A percentile compares a stretch with the other conserved stretches of the same genome.
Evolutionary conservation across 148 eudicot species (phyloP).

Genomic region (Heliamphora exappendiculata): DNA sequence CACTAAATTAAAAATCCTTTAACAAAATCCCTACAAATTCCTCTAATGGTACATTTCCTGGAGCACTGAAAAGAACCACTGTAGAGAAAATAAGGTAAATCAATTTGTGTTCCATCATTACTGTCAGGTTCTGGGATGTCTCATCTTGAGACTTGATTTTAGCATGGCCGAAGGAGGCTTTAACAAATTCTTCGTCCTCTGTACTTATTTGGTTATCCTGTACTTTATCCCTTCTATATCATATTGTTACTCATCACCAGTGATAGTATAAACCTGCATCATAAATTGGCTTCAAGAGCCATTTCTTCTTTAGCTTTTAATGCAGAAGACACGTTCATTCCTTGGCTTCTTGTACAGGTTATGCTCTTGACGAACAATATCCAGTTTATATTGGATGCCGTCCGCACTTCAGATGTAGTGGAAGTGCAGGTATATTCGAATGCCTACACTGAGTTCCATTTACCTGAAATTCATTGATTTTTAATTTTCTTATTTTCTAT

Average conservation of each 20-base stretch:
- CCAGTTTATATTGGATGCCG: constrained; percentile 48
- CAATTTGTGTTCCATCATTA: not conserved
- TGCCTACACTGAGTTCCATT: not conserved
- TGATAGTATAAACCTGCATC: not conserved
- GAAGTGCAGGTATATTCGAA: constrained; percentile 51
- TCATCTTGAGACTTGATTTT: not conserved
- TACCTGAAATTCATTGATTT: not conserved
- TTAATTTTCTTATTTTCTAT: not conserved
- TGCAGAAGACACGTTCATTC: not conserved
- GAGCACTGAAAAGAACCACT: not conserved
- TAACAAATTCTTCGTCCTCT: not conserved
- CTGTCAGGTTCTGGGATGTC: not conserved
- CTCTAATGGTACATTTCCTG: not conserved
- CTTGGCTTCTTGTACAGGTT: constrained; percentile 40
- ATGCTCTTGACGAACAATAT: constrained; percentile 40
- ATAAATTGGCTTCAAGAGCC: not conserved
- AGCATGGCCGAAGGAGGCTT: not conserved
- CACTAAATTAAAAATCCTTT: no score
- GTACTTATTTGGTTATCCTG: not conserved
- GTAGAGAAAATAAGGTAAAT: not conserved
- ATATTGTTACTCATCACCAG: not conserved
- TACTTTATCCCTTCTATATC: not conserved
- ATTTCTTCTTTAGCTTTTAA: not conserved
- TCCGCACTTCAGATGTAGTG: constrained; percentile 45
- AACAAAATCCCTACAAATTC: no score